phyloP scores from a whole-genome alignment of 164 flowering plant genomes.

The Santalum album region DNA sequence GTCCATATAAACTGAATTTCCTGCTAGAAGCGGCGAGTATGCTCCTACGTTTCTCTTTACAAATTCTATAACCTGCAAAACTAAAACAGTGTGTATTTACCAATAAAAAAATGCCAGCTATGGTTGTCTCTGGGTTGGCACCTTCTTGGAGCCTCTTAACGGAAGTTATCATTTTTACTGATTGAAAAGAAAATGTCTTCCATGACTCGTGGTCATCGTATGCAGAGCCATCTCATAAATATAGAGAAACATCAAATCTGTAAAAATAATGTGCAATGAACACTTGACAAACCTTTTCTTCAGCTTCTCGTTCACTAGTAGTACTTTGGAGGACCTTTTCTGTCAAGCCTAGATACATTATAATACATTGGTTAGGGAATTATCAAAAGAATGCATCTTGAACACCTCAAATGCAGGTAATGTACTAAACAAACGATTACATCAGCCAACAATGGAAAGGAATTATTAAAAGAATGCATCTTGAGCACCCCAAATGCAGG shows the following conservation, averaged over 20 bases:
- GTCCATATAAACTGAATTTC: constrained; percentile 78
- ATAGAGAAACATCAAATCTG: not conserved
- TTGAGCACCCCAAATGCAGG: too few relatives aligned
- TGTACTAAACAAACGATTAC: too few relatives aligned
- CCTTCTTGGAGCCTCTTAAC: too few relatives aligned
- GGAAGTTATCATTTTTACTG: too few relatives aligned
- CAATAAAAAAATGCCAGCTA: too few relatives aligned
- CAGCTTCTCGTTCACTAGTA: constrained; percentile 71
- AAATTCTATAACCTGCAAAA: constrained; percentile 61
- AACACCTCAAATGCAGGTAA: too few relatives aligned
- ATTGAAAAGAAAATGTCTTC: not conserved
- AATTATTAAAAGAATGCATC: too few relatives aligned
- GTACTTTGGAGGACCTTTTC: constrained; percentile 64
- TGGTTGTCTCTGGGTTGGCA: too few relatives aligned
- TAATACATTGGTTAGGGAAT: too few relatives aligned
- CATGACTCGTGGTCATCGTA: not conserved
- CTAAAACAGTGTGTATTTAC: too few relatives aligned
- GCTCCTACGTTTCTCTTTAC: constrained; percentile 45
- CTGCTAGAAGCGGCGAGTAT: constrained; percentile 51
- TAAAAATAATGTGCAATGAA: not conserved
- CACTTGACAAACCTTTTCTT: constrained; percentile 51
- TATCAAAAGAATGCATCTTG: too few relatives aligned
- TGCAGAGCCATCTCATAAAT: not conserved
- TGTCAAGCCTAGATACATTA: constrained; percentile 78
- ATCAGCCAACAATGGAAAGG: too few relatives aligned